phyloP scores from a whole-genome alignment of 805 yeast species.

The Yueomyces sp. region DNA sequence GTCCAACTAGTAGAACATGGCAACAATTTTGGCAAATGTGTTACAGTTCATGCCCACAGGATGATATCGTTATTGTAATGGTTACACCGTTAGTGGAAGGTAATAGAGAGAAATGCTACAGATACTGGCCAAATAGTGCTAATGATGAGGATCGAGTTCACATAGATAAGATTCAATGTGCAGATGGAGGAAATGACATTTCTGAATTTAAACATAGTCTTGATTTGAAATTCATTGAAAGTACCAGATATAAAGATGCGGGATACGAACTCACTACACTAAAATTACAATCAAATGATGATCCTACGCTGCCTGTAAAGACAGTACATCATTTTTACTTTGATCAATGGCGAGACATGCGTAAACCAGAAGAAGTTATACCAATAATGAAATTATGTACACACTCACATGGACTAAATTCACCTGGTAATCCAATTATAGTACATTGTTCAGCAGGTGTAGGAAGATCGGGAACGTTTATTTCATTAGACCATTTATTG shows the following conservation, averaged over 20 bases:
- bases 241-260: constrained; percentile 2
- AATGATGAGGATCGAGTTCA: neutral
- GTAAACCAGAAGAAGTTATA: constrained; percentile 35
- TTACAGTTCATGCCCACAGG: constrained; percentile 41
- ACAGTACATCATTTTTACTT: constrained; percentile 53
- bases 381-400: constrained; percentile 22
- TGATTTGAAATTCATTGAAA: constrained; percentile 10
- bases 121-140: constrained; percentile 50
- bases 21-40: constrained; percentile 88
- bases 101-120: constrained; percentile 59
- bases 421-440: constrained; percentile 36
- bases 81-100: constrained; percentile 64
- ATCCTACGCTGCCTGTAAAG: constrained; percentile 23
- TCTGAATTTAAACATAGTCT: constrained; percentile 13
- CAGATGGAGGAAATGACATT: constrained; percentile 11
- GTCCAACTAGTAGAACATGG: constrained; percentile 62
- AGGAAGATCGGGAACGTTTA: constrained; percentile 88
- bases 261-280: constrained; percentile 17
- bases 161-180: constrained; percentile 9
- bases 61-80: constrained; percentile 54
- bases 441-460: constrained; percentile 97
- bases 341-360: constrained; percentile 76
- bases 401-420: constrained; percentile 19
- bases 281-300: constrained; percentile 4
- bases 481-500: constrained; percentile 32